Evolutionary conservation across 805 yeast species (phyloP).

Genomic region (Alloascoidea africana): DNA sequence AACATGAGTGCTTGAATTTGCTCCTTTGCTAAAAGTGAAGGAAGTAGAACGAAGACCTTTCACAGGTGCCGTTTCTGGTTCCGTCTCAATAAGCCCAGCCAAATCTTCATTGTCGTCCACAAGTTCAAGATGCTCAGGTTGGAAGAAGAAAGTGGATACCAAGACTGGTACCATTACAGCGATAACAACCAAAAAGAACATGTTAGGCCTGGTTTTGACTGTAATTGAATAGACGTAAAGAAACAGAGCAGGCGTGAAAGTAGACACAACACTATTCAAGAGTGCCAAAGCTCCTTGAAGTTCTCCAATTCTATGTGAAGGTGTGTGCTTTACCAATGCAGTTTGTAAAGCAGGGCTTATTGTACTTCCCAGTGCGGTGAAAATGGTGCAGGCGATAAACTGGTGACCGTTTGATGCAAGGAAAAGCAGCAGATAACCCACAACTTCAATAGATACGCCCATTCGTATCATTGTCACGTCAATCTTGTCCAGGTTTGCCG

Average conservation of each 20-base stretch:
- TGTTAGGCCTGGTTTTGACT: conserved; percentile 1
- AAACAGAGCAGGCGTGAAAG: conserved; percentile 1
- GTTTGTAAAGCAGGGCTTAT: conserved; percentile 1
- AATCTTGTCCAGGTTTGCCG: neutral
- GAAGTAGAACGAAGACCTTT: no score
- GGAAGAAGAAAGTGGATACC: neutral
- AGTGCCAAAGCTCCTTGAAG: conserved; percentile 3
- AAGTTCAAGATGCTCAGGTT: neutral
- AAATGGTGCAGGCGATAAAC: conserved; percentile 1
- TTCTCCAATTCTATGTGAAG: conserved; percentile 2
- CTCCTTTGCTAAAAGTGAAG: no score
- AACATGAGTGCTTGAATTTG: no score
- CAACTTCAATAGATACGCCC: neutral
- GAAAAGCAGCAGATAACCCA: neutral
- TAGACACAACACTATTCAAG: neutral
- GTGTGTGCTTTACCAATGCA: neutral
- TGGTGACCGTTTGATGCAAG: neutral
- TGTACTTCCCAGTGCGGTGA: neutral
- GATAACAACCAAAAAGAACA: neutral
- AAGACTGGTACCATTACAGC: neutral
- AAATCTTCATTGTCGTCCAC: no score
- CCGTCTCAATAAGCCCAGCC: no score
- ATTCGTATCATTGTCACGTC: neutral
- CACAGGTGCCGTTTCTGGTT: no score
- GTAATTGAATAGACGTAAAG: neutral